Conservation (phyloP, 495 filamentous ascomycete genomes). For the Ramalina intermedia region DNA sequence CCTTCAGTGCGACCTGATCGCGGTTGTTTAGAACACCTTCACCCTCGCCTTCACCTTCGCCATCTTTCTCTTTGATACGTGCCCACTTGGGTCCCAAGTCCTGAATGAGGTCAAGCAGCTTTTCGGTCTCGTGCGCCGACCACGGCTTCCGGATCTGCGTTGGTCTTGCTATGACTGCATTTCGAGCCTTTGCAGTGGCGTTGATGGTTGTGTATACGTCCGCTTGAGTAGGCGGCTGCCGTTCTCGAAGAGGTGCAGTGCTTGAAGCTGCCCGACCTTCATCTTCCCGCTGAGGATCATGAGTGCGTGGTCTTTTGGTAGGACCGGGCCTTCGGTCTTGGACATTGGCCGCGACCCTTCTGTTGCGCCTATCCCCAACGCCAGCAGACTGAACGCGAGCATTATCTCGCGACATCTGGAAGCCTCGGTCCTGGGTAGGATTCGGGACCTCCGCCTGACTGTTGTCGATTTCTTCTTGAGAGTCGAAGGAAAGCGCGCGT, state of each 20-base stretch:
- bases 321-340: background rate
- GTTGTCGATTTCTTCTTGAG: constrained; percentile 7
- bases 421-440: constrained; percentile 10
- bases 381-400: background rate
- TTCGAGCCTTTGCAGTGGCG: constrained; percentile 3
- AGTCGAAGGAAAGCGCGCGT: constrained; percentile 13
- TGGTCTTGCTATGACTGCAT: constrained; percentile 1
- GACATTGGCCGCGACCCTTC: background rate
- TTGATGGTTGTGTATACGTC: constrained; percentile 7
- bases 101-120: constrained; percentile 36
- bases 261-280: constrained; percentile 8
- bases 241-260: background rate
- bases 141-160: constrained; percentile 34
- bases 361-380: background rate
- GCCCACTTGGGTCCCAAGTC: constrained; percentile 38
- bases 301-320: background rate
- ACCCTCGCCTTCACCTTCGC: background rate
- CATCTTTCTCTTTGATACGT: constrained; percentile 22
- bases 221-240: constrained; percentile 1
- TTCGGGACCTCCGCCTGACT: constrained; percentile 8
- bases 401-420: constrained; percentile 2
- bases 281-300: background rate
- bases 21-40: constrained; percentile 26
- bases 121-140: constrained; percentile 30
- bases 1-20: constrained; percentile 48